phyloP scores from a whole-genome alignment of 2,329 filamentous ascomycete genomes.

The Thelonectria blattea region DNA sequence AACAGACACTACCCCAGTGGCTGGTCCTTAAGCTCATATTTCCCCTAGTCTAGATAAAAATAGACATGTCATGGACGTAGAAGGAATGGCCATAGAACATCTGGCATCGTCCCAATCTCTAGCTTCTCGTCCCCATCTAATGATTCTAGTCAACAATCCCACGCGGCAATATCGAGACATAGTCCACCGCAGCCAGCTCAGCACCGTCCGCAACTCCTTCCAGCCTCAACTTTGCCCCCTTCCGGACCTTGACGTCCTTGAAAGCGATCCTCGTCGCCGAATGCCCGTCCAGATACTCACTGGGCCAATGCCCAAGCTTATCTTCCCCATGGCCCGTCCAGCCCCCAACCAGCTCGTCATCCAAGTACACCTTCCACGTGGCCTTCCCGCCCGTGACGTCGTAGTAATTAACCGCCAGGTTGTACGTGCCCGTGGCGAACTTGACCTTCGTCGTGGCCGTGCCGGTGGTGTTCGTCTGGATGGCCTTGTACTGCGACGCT shows the following conservation, averaged over 20 bases:
- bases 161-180: conserved; percentile 64
- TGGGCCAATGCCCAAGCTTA: conserved; percentile 62
- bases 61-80: too few relatives aligned
- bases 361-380: conserved; percentile 60
- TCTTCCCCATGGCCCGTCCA: conserved; percentile 69
- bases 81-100: too few relatives aligned
- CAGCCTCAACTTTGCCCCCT: conserved; percentile 60
- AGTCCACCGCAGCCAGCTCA: conserved; percentile 72
- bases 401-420: conserved; percentile 71
- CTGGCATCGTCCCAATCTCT: neutral
- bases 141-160: conserved; percentile 9
- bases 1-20: too few relatives aligned
- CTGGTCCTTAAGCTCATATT: too few relatives aligned
- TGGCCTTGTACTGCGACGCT: conserved; percentile 55
- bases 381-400: conserved; percentile 65
- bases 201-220: conserved; percentile 63
- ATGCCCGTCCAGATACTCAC: conserved; percentile 67
- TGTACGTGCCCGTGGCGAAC: conserved; percentile 49
- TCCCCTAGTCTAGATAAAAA: too few relatives aligned
- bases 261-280: conserved; percentile 69
- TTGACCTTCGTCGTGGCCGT: conserved; percentile 2
- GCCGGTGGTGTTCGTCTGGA: conserved; percentile 7
- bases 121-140: too few relatives aligned
- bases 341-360: conserved; percentile 56
- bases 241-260: conserved; percentile 51